phyloP scores from a whole-genome alignment of 441 rosid genomes.

The Gossypium davidsonii region DNA sequence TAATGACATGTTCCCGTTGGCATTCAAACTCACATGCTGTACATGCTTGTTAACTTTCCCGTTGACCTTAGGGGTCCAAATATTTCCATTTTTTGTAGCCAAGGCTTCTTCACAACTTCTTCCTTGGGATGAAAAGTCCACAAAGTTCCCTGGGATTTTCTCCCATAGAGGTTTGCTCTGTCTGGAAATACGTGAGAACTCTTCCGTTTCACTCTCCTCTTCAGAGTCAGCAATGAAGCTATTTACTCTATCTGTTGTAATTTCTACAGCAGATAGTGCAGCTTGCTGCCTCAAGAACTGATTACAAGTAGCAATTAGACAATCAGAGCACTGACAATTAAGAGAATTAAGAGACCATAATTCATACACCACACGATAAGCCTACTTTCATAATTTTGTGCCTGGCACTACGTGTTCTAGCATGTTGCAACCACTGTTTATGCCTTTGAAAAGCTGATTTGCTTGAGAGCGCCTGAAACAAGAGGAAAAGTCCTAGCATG shows the following conservation, averaged over 20 bases:
- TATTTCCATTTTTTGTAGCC: constrained; percentile 38
- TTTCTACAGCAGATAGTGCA: constrained; percentile 69
- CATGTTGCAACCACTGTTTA: constrained; percentile 93
- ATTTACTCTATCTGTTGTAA: constrained; percentile 65
- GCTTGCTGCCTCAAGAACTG: constrained; percentile 96
- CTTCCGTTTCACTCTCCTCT: constrained; percentile 60
- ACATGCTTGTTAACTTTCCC: constrained; percentile 75
- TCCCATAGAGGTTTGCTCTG: constrained; percentile 57
- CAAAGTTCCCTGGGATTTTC: constrained; percentile 49
- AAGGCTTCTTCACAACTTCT: constrained; percentile 30
- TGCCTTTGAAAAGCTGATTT: constrained; percentile 93
- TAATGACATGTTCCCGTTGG: constrained; percentile 35
- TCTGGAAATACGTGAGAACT: constrained; percentile 37
- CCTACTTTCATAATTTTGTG: constrained; percentile 94
- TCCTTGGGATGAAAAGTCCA: constrained; percentile 38
- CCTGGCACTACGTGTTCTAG: constrained; percentile 92
- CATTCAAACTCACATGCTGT: constrained; percentile 38
- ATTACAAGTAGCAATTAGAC: constrained; percentile 18
- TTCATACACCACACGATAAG: constrained; percentile 1
- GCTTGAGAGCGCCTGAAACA: constrained; percentile 71
- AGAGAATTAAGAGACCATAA: neutral
- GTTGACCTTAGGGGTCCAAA: constrained; percentile 69
- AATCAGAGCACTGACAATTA: constrained; percentile 5
- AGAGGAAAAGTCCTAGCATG: constrained; percentile 11
- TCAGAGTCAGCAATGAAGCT: constrained; percentile 69